phyloP scores from a whole-genome alignment of 2,329 filamentous ascomycete genomes.

The Eurotiales sp. region DNA sequence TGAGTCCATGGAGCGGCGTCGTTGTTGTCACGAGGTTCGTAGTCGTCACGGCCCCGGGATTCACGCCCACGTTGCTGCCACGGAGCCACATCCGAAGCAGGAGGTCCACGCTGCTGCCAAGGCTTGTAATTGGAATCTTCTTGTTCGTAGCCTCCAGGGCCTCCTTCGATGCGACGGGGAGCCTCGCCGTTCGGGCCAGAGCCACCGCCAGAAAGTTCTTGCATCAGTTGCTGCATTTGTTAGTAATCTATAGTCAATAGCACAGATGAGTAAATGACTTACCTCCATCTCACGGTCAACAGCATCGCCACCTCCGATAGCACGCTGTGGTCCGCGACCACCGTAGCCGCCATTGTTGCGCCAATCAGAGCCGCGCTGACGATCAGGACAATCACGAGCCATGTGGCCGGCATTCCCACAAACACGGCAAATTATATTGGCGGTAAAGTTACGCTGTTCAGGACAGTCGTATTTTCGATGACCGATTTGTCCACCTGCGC shows the following conservation, averaged over 20 bases:
- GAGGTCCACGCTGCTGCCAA: slow-evolving; percentile 77
- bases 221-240: slow-evolving; percentile 79
- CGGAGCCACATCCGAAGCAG: slow-evolving; percentile 71
- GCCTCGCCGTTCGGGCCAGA: slow-evolving; percentile 55
- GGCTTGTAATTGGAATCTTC: slow-evolving; percentile 64
- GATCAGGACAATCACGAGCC: slow-evolving; percentile 94
- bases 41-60: slow-evolving; percentile 42
- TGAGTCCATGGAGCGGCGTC: slow-evolving; percentile 35
- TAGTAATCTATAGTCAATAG: slow-evolving; percentile 34
- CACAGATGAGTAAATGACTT: slow-evolving; percentile 38
- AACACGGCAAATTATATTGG: slow-evolving; percentile 97
- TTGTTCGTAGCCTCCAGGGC: slow-evolving; percentile 59
- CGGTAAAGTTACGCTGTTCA: slow-evolving; percentile 96
- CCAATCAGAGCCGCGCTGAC: slow-evolving; percentile 86
- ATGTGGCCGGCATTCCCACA: slow-evolving; percentile 98
- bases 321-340: slow-evolving; percentile 51
- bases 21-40: slow-evolving; percentile 45
- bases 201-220: slow-evolving; percentile 85
- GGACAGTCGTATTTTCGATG: slow-evolving; percentile 99
- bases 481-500: slow-evolving; percentile 80
- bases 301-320: slow-evolving; percentile 73
- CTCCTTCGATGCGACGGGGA: slow-evolving; percentile 81
- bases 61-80: slow-evolving; percentile 63
- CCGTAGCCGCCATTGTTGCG: slow-evolving; percentile 65
- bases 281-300: slow-evolving; percentile 95